Base-by-base conservation (phyloP, 2,329 filamentous ascomycete genomes). In the Cladosporium velox region DNA sequence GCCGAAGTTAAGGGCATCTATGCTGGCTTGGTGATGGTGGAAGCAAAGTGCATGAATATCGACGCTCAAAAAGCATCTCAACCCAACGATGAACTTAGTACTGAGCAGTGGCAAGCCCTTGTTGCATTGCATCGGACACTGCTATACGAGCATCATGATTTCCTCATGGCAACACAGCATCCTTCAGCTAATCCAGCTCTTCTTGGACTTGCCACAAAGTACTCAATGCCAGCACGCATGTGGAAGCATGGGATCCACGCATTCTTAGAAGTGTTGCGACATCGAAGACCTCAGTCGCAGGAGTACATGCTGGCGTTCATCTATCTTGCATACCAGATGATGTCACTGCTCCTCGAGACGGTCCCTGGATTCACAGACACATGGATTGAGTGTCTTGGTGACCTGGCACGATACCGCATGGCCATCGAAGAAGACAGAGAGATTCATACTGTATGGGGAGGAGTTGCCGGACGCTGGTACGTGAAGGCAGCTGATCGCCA, bases 241-340 rank as follows among this genome's bases (percentile, higher is more conserved):
- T 98, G 95, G 95, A 85, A 92, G 0, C 91, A 96, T 71, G 94
- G 91, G 0, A 97, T 98, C 3, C 92, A 79, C 59, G 73, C 75
- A 0, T 78, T 78, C 65, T 67, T 79, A 21, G 77, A 79, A 67
- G 72, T 78, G 0, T 77, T 96, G 0, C 83, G 92, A 0, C 88
- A 91, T 69, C 86, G 89, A 2, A 80, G 97, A 0, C 94, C 93
- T 0, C 84, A 83, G 0, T 93, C 91, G 1, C 79, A 93, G 0
- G 93, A 97, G 59, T 91, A 96, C 65, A 97, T 98, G 93, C 80
- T 97, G 0, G 88, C 89, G 0, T 98, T 97, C 65, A 92, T 98
- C 0, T 96, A 96, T 68, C 78, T 94, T 18, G 90, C 93, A 0
- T 98, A 97, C 70, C 90, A 90, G 2, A 96, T 96, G 87, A 92